Base-by-base conservation (phyloP, 2,329 filamentous ascomycete species). In the Pseudogymnoascus sp. region DNA sequence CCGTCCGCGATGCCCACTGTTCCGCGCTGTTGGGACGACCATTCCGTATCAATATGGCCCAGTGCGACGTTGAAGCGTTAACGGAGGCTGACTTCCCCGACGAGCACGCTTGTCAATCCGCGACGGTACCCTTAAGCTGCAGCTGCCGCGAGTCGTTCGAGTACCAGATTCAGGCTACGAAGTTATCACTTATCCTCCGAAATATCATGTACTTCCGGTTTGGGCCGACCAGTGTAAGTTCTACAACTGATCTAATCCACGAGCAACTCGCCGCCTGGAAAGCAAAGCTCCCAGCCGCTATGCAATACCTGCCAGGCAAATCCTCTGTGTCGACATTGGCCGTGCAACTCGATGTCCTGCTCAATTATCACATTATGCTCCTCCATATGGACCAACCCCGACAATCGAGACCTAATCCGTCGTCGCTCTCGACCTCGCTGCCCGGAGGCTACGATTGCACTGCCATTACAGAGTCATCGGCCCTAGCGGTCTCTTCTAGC, bases 41-140 rank as follows among this genome's bases (percentile, higher is more conserved):
- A 1, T 69, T 68, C 49, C 64, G 67, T 4, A 67, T 69, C 43
- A 67, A 69, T 23, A 67, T 68, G 46, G 59, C 62, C 21, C 65
- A 65, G 16, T 65, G 66, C 38, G 67, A 69, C 46, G 63, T 63
- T 4, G 65, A 68, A n/a, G 60, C 63, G 43, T 60, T 67, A 18
- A 59, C 62, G 9, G 49, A 62, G 21, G 62, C 64, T 31, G 67
- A 69, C 56, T 69, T 59, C 43, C 42, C 63, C 7, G 34, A 61
- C 23, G 59, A 63, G 21, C 43, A 31, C 5, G 34, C 23, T 28
- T 40, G 2, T 59, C 46, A n/a, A 34, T 34, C 31, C 31, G 8
- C 31, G 31, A 34, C 31, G 31, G 31, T 34, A 34, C 31, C 31
- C 8, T 34, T 34, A 12, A 34, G 31, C 31, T 34, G 11, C 18